Evolutionary conservation across 2,329 filamentous ascomycete genomes (phyloP).

Genomic region (Hymenoscyphus infarciens): DNA sequence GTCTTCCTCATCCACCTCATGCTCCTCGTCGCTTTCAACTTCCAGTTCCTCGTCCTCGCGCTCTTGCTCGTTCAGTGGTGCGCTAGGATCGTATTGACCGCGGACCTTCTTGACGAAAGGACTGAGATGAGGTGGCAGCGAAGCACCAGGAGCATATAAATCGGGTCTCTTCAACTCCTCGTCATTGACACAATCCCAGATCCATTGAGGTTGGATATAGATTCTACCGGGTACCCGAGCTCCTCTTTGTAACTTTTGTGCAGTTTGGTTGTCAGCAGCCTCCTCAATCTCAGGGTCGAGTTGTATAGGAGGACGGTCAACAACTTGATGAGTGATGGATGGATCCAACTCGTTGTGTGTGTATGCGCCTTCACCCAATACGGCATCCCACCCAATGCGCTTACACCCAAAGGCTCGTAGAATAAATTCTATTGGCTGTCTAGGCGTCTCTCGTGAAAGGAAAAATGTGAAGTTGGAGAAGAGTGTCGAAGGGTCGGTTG

Average conservation of each 20-base stretch:
- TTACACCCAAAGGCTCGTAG: constrained; percentile 94
- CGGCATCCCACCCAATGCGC: constrained; percentile 88
- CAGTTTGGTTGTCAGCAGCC: constrained; percentile 59
- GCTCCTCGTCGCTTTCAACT: constrained; percentile 53
- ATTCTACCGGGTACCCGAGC: constrained; percentile 83
- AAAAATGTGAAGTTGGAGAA: constrained; percentile 90
- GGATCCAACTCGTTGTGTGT: constrained; percentile 85
- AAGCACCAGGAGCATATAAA: constrained; percentile 83
- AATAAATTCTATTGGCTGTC: constrained; percentile 87
- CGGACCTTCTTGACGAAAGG: constrained; percentile 88
- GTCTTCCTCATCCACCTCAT: constrained; percentile 37
- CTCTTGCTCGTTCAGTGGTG: constrained; percentile 82
- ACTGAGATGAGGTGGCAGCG: constrained; percentile 89
- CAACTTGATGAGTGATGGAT: constrained; percentile 91
- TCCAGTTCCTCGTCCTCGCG: constrained; percentile 78
- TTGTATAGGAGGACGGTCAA: constrained; percentile 80
- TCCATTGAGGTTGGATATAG: constrained; percentile 96
- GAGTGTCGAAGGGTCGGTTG: constrained; percentile 66
- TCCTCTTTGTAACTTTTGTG: constrained; percentile 56
- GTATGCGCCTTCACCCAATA: constrained; percentile 87
- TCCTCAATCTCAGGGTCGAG: constrained; percentile 47
- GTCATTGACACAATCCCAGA: constrained; percentile 96
- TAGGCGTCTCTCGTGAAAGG: constrained; percentile 88
- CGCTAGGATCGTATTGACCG: constrained; percentile 87
- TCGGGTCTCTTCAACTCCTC: constrained; percentile 84